Evolutionary conservation across 1,284 basidiomycete genomes (phyloP).

Genomic region (Pseudozyma sp.): DNA sequence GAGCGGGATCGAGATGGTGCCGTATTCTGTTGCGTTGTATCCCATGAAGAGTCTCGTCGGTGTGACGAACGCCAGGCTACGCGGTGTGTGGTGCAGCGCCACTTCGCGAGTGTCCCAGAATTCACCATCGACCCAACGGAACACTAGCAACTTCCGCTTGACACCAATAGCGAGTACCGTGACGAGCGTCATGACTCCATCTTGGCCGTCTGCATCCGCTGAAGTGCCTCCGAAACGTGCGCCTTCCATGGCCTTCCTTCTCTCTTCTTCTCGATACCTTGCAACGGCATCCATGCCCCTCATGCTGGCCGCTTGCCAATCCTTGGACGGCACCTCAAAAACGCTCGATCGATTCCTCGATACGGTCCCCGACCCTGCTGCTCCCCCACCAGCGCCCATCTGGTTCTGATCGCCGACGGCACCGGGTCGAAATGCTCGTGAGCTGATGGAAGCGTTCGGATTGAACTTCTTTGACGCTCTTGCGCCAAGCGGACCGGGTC

Average conservation of each 20-base stretch:
- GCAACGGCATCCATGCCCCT: constrained; percentile 55
- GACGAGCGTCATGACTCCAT: constrained; percentile 69
- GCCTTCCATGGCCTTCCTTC: constrained; percentile 47
- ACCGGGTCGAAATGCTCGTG: constrained; percentile 40
- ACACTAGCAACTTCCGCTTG: constrained; percentile 83
- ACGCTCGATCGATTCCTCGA: constrained; percentile 41
- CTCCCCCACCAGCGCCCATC: constrained; percentile 3
- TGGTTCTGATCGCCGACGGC: constrained; percentile 39
- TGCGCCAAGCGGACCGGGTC: constrained; percentile 43
- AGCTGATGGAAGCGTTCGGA: constrained; percentile 14
- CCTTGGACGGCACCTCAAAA: constrained; percentile 29
- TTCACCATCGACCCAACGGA: constrained; percentile 84
- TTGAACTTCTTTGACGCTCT: constrained; percentile 26
- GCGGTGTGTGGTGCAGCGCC: constrained; percentile 83
- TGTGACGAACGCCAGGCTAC: constrained; percentile 78
- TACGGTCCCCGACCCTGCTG: constrained; percentile 8
- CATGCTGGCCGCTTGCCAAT: constrained; percentile 52
- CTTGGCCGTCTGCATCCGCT: constrained; percentile 32
- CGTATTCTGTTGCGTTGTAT: constrained; percentile 79
- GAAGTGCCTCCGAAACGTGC: constrained; percentile 43
- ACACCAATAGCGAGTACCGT: constrained; percentile 87
- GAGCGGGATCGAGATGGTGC: constrained; percentile 75
- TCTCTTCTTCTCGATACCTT: constrained; percentile 45
- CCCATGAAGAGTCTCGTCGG: constrained; percentile 78
- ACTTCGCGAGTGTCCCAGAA: constrained; percentile 82